Evolutionary conservation across 2,329 filamentous ascomycete genomes (phyloP).

Genomic region (Calonectria henricotiae): DNA sequence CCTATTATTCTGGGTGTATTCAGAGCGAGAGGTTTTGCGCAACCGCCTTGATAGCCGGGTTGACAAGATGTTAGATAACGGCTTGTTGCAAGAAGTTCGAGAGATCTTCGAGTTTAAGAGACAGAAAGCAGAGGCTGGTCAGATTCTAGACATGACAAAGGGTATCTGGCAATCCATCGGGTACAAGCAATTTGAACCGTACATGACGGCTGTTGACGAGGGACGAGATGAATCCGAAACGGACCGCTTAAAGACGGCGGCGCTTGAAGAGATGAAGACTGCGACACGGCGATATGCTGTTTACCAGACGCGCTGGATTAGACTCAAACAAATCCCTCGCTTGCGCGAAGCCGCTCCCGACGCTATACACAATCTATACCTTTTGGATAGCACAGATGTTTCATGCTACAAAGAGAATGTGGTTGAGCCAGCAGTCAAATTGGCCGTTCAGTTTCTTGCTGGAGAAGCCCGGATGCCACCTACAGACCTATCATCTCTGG

Average conservation of each 20-base stretch:
- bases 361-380: conserved; percentile 75
- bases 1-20: conserved; percentile 90
- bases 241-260: conserved; percentile 70
- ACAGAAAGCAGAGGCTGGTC: conserved; percentile 61
- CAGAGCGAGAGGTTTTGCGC: conserved; percentile 78
- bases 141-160: conserved; percentile 78
- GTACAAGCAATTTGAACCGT: conserved; percentile 90
- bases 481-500: conserved; percentile 64
- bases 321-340: conserved; percentile 83
- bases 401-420: conserved; percentile 76
- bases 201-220: conserved; percentile 68
- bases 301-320: conserved; percentile 89
- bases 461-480: conserved; percentile 71
- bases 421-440: conserved; percentile 72
- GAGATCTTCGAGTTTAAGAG: conserved; percentile 64
- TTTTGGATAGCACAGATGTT: conserved; percentile 86
- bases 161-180: conserved; percentile 99
- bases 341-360: conserved; percentile 71
- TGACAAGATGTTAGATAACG: conserved; percentile 82
- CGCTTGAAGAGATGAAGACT: conserved; percentile 83
- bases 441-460: conserved; percentile 77
- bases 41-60: conserved; percentile 83
- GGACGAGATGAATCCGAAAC: conserved; percentile 59
- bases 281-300: conserved; percentile 92
- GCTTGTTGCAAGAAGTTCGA: conserved; percentile 67